Evolutionary conservation across 768 basidiomycete genomes (phyloP).

Genomic region (Hericium rajendrae): DNA sequence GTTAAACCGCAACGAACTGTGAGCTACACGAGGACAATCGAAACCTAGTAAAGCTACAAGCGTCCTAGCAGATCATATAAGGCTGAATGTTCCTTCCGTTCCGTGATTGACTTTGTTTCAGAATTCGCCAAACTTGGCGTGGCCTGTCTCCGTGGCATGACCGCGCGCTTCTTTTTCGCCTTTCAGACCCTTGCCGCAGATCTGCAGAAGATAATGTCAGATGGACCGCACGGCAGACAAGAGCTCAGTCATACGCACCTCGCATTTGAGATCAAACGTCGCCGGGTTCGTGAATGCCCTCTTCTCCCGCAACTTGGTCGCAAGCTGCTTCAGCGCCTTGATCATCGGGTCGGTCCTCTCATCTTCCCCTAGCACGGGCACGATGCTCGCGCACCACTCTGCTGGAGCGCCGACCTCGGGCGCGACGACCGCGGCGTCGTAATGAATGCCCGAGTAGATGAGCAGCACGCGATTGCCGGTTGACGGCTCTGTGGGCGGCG

Average conservation of each 20-base stretch:
- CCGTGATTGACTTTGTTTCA: slow-evolving; percentile 17
- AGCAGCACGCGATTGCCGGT: slow-evolving; percentile 41
- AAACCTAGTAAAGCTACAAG: neutral
- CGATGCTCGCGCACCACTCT: slow-evolving; percentile 80
- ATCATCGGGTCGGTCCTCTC: slow-evolving; percentile 45
- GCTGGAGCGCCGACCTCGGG: slow-evolving; percentile 65
- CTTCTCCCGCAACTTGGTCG: slow-evolving; percentile 59
- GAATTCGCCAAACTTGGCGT: slow-evolving; percentile 78
- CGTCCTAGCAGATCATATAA: neutral
- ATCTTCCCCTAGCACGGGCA: slow-evolving; percentile 44
- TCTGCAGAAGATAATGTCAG: slow-evolving; percentile 27
- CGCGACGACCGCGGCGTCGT: slow-evolving; percentile 82
- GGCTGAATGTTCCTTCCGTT: too few relatives aligned
- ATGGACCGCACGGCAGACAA: neutral
- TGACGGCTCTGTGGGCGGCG: slow-evolving; percentile 32
- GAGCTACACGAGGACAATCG: too few relatives aligned
- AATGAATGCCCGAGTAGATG: slow-evolving; percentile 96
- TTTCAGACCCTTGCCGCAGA: slow-evolving; percentile 77
- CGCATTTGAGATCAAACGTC: slow-evolving; percentile 85
- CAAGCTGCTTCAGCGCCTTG: slow-evolving; percentile 59
- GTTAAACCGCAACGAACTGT: too few relatives aligned
- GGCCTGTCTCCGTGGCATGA: slow-evolving; percentile 84
- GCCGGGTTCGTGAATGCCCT: slow-evolving; percentile 87
- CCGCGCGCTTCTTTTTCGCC: slow-evolving; percentile 90
- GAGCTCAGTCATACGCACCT: slow-evolving; percentile 35